These are phyloP conservation scores for Beauveria caledonica DNA, from an alignment of 2,329 filamentous ascomycete genomes.

Conservation along the genomic window DNA sequence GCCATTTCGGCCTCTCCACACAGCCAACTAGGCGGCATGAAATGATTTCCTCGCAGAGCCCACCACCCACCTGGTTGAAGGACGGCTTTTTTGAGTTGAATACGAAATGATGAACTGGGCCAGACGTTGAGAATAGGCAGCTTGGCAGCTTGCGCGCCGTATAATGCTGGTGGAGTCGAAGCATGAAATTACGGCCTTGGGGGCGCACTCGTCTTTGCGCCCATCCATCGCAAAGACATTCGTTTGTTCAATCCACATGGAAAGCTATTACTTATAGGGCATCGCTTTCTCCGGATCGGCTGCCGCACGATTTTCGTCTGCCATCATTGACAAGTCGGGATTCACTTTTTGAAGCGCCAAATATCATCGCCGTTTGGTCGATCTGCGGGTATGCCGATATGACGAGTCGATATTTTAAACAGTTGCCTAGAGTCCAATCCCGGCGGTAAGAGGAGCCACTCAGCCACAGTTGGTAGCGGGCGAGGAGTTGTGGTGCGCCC, in stretches of 20 bases:
- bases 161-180: background rate
- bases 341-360: background rate
- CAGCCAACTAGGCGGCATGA: slow-evolving; percentile 20
- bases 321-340: background rate
- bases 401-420: slow-evolving; percentile 3
- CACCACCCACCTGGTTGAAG: background rate
- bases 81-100: background rate
- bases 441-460: background rate
- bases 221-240: background rate
- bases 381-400: slow-evolving; percentile 8
- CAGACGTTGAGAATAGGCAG: background rate
- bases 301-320: background rate
- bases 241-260: background rate
- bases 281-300: background rate
- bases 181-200: background rate
- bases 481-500: too few species aligned
- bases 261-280: background rate
- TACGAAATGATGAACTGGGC: background rate
- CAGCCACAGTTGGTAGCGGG: background rate
- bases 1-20: slow-evolving; percentile 17
- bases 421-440: background rate
- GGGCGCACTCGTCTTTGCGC: background rate
- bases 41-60: background rate
- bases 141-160: too few species aligned
- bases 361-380: background rate